Conservation (phyloP, 441 rosid genomes). For the Flueggea neowawraea region DNA sequence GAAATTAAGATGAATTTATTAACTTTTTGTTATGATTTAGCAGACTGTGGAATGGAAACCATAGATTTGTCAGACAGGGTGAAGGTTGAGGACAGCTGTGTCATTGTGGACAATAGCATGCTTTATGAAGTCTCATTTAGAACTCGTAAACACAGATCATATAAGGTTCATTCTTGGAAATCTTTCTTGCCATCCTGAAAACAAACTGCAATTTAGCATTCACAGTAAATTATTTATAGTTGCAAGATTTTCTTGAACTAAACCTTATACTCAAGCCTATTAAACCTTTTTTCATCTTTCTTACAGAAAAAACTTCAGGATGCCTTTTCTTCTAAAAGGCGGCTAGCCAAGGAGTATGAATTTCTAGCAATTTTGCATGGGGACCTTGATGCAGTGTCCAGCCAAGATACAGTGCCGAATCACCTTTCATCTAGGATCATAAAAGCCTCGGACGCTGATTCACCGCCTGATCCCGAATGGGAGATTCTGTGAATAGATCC, state of each 20-base stretch:
- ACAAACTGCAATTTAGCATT: too few species aligned
- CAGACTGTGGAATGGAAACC: conserved; percentile 39
- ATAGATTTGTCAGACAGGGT: conserved; percentile 37
- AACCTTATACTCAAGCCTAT: neutral
- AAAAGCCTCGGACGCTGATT: conserved; percentile 17
- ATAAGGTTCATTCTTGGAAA: conserved; percentile 43
- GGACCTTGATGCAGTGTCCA: conserved; percentile 39
- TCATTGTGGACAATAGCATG: conserved; percentile 30
- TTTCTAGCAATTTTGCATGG: conserved; percentile 73
- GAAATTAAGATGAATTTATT: conserved; percentile 22
- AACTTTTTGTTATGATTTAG: conserved; percentile 11
- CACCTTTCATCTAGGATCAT: conserved; percentile 17
- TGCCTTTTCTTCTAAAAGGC: conserved; percentile 51
- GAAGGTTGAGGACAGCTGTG: conserved; percentile 41
- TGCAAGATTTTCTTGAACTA: too few species aligned
- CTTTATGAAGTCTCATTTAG: conserved; percentile 50
- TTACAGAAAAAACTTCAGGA: conserved; percentile 57
- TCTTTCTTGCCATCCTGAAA: too few species aligned
- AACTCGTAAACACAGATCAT: conserved; percentile 47
- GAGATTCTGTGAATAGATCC: conserved; percentile 49
- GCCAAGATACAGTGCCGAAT: conserved; percentile 17
- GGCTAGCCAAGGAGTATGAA: conserved; percentile 67
- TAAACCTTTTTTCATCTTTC: neutral
- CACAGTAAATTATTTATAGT: too few species aligned
- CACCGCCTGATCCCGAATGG: conserved; percentile 51